phyloP scores from a whole-genome alignment of 495 filamentous ascomycete genomes.

The Aspergillus homomorphus region DNA sequence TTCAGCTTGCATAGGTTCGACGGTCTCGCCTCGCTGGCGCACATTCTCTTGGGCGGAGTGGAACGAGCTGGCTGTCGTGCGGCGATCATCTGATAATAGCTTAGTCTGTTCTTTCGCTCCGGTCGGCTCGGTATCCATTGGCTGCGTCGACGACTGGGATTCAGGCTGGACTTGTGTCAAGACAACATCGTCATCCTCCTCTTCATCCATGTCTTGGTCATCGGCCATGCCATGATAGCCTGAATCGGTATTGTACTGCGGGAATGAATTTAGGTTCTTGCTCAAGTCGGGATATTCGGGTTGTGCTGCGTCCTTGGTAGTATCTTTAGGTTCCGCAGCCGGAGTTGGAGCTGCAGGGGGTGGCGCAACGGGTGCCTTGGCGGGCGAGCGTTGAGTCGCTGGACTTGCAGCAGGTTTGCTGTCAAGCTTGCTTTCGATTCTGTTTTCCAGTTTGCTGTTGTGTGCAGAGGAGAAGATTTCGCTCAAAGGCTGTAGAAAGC shows the following conservation, averaged over 20 bases:
- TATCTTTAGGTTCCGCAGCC: constrained; percentile 18
- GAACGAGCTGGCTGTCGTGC: constrained; percentile 59
- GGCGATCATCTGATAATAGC: constrained; percentile 40
- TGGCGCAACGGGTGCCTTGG: constrained; percentile 25
- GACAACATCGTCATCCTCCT: constrained; percentile 36
- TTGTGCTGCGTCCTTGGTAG: constrained; percentile 14
- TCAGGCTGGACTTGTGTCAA: constrained; percentile 33
- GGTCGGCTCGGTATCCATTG: constrained; percentile 37
- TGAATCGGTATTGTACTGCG: constrained; percentile 59
- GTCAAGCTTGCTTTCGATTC: constrained; percentile 38
- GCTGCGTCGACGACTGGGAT: constrained; percentile 36
- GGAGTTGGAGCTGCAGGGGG: constrained; percentile 20
- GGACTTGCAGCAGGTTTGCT: constrained; percentile 33
- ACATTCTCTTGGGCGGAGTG: constrained; percentile 65
- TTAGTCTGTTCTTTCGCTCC: constrained; percentile 23
- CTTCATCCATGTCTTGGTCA: constrained; percentile 33
- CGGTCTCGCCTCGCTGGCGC: constrained; percentile 37
- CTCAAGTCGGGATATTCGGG: constrained; percentile 35
- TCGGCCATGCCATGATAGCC: constrained; percentile 78
- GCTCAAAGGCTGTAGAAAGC: constrained; percentile 64
- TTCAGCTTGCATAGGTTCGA: constrained; percentile 32
- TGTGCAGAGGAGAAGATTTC: constrained; percentile 71
- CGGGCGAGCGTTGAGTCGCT: constrained; percentile 34
- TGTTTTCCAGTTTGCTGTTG: constrained; percentile 41
- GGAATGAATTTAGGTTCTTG: constrained; percentile 40